Evolutionary conservation across 257 asterid genomes (phyloP).

Genomic region (Solanum sitiens): DNA sequence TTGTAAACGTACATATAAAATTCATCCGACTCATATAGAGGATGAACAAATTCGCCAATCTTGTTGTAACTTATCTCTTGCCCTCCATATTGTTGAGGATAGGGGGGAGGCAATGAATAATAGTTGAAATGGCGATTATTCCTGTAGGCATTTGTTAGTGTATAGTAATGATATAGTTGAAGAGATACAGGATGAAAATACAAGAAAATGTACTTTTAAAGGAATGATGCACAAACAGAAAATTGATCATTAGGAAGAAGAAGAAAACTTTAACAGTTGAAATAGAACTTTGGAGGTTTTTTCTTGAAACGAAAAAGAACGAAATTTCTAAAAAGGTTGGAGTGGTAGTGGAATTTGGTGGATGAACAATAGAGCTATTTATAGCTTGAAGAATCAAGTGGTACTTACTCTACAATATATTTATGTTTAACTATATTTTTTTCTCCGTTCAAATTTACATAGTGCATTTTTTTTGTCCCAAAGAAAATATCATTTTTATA

Average conservation of each 20-base stretch:
- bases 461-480: neutral
- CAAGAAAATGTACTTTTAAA: neutral
- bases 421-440: neutral
- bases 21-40: too few relatives aligned
- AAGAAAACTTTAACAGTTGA: neutral
- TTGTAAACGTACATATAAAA: too few relatives aligned
- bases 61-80: too few relatives aligned
- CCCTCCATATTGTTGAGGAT: too few relatives aligned
- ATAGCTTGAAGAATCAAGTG: neutral
- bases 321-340: neutral
- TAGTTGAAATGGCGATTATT: neutral
- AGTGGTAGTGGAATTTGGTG: neutral
- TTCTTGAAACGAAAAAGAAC: neutral
- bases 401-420: neutral
- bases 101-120: too few relatives aligned
- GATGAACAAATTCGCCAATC: too few relatives aligned
- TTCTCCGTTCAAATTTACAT: neutral
- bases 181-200: neutral
- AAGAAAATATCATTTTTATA: neutral
- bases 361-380: neutral
- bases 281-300: neutral
- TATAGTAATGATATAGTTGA: neutral
- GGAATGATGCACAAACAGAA: neutral
- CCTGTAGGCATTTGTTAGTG: neutral
- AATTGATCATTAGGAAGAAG: neutral